Conservation (phyloP, 1,284 basidiomycete genomes). For the Inonotus obliquus region DNA sequence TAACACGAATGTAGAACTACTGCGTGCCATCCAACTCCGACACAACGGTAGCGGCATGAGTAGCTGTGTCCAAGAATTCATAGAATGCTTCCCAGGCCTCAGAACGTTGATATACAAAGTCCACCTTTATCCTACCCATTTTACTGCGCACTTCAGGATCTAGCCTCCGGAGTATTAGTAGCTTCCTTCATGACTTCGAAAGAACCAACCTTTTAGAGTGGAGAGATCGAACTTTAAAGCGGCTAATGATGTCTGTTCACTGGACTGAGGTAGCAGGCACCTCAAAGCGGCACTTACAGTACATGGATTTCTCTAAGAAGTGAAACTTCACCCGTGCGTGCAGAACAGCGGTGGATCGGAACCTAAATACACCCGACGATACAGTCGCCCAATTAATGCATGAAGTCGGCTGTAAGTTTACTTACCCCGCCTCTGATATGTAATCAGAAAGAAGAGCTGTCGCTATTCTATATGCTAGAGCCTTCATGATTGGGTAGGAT, state of each 20-base stretch:
- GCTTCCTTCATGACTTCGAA: not conserved
- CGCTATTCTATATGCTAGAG: not conserved
- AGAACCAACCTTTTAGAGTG: not conserved
- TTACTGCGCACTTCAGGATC: conserved; percentile 5
- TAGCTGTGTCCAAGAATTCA: not conserved
- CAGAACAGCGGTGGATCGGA: not conserved
- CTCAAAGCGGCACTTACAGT: too few relatives aligned
- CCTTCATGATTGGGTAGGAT: not conserved
- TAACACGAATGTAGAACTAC: not conserved
- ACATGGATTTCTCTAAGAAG: conserved; percentile 6
- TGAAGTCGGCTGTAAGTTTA: too few relatives aligned
- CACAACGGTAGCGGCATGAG: not conserved
- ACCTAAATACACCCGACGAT: not conserved
- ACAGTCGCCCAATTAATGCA: too few relatives aligned
- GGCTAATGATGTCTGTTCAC: too few relatives aligned
- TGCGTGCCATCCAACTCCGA: not conserved
- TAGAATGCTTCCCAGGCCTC: not conserved
- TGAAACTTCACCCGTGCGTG: not conserved
- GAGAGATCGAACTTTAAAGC: not conserved
- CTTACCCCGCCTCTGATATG: not conserved
- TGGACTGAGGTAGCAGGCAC: too few relatives aligned
- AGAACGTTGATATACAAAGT: not conserved
- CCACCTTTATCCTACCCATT: not conserved
- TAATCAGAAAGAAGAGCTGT: not conserved
- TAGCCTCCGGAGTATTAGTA: not conserved